Evolutionary conservation across 179 eudicot species (phyloP), one percentile per base, ranked within the genome.

Genomic region (Nepenthes alata): DNA sequence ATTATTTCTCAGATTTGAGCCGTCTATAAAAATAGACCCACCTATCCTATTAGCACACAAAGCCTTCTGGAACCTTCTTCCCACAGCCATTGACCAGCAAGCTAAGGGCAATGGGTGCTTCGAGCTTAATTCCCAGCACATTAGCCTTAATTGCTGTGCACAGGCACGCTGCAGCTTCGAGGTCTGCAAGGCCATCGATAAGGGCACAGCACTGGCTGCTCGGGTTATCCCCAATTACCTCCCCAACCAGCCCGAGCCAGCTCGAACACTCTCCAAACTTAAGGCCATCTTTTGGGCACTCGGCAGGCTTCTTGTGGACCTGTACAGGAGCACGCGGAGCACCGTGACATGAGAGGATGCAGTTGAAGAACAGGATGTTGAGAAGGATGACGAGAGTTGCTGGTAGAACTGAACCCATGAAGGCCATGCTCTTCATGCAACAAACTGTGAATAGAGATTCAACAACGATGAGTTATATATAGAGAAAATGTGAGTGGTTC

Each of bases 241-340:
- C 97, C 39, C 67, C 83, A 14, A 83, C 89, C 66, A 89, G 52
- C 37, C 95, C 95, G 10, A 87, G 81, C 97, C 95, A 89, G 67
- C 88, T 86, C 7, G 91, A 84, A 71, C 97, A 89, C 25, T 79
- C 91, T 44, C 97, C 97, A 34, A 85, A 81, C 74, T 87, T 87
- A 2, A 89, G 82, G 52, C 86, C 75, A 35, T 89, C 95, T 71
- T 68, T 83, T 0, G 89, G 95, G 77, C 97, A 89, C 77, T 77
- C 83, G 4, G 58, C 57, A 9, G 54, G 47, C 12, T 37, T 45
- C 70, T 51, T 44, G 5, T 58, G 71, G 67, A 35, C 48, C 36
- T 69, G 3, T 35, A 65, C 60, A 11, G 61, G 74, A 63, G 71
- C 74, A 70, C 71, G 71, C 44, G 75, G 82, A 45, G 80, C 65